Evolutionary conservation across 2,329 filamentous ascomycete genomes (phyloP).

Genomic region (Colletotrichum sp.): DNA sequence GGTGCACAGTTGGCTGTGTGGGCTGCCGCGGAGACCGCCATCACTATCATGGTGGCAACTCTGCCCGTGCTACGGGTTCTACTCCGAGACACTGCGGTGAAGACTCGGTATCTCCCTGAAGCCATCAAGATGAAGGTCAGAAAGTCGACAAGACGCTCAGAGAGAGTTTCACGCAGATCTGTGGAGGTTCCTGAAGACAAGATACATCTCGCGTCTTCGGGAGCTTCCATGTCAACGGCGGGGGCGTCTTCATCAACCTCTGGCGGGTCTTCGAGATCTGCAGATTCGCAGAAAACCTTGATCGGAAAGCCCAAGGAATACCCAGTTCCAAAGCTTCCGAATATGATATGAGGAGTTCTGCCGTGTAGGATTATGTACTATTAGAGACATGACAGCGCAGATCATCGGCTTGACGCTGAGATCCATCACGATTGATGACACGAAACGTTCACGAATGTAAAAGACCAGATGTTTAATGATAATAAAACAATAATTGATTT

Average conservation of each 20-base stretch:
- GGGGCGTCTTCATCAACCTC: neutral
- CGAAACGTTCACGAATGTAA: neutral
- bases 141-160: neutral
- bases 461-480: neutral
- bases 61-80: conserved; percentile 30
- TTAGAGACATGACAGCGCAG: neutral
- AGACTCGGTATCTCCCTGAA: neutral
- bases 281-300: conserved; percentile 1
- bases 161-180: neutral
- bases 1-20: conserved; percentile 12
- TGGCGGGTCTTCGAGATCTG: neutral
- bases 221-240: conserved; percentile 7
- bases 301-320: neutral
- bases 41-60: conserved; percentile 38
- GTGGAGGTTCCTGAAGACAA: neutral
- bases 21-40: conserved; percentile 32
- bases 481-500: neutral
- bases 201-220: neutral
- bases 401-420: neutral
- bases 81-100: conserved; percentile 4
- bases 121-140: conserved; percentile 4
- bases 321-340: neutral
- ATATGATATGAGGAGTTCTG: neutral
- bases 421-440: neutral
- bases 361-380: neutral